These are phyloP conservation scores for Lactarius deliciosus DNA, from an alignment of 768 basidiomycete species.

Conservation along the genomic window DNA sequence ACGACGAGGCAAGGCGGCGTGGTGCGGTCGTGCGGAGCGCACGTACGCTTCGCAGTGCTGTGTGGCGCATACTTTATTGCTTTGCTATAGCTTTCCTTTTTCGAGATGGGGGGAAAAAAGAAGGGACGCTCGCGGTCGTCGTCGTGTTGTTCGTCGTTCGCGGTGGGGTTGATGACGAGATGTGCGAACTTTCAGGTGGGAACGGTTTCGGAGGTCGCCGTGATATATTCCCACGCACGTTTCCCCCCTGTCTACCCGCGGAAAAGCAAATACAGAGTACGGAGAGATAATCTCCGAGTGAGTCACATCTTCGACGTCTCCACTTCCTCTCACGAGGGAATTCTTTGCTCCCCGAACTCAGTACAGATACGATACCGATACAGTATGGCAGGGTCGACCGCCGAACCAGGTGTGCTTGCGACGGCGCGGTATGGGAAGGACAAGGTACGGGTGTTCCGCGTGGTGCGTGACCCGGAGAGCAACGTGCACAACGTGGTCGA, in stretches of 20 bases:
- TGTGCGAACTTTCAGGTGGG: background rate
- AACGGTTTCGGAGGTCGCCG: background rate
- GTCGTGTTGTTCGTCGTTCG: background rate
- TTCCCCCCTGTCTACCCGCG: background rate
- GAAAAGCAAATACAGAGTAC: background rate
- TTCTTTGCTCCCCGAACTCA: background rate
- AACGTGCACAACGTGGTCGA: conserved; percentile 75
- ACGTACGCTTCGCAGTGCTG: conserved; percentile 5
- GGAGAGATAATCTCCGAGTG: background rate
- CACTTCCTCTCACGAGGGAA: background rate
- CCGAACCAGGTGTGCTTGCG: conserved; percentile 36
- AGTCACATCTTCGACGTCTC: background rate
- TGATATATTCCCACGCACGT: background rate
- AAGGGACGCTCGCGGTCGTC: conserved; percentile 4
- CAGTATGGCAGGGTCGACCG: background rate
- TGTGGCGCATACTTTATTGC: conserved; percentile 7
- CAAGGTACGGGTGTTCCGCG: conserved; percentile 80
- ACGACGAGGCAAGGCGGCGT: conserved; percentile 15
- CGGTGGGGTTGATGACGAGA: background rate
- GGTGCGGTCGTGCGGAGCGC: conserved; percentile 14
- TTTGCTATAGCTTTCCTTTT: background rate
- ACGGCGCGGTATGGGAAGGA: conserved; percentile 84
- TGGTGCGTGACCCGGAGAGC: conserved; percentile 60
- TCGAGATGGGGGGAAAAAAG: background rate
- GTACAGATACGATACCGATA: background rate